A percentile compares a stretch with the other conserved stretches of the same genome.
Conservation (phyloP, 2,329 filamentous ascomycete genomes). For the Hypoxylon rubiginosum region DNA sequence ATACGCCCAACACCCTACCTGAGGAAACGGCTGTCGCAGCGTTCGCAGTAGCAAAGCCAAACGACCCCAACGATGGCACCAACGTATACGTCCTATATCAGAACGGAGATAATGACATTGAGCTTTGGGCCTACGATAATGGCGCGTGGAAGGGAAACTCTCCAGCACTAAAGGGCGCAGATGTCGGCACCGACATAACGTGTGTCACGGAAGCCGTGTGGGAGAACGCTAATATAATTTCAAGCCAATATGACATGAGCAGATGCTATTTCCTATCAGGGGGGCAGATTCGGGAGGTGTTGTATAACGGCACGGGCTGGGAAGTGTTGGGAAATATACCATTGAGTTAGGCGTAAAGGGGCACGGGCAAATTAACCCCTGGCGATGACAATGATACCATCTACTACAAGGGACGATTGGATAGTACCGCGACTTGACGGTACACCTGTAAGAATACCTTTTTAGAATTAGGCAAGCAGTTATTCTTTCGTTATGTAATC, state of each 20-base stretch:
- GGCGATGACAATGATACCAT: neutral
- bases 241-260: constrained; percentile 22
- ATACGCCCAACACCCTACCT: constrained; percentile 1
- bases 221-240: neutral
- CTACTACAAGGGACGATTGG: neutral
- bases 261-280: constrained; percentile 27
- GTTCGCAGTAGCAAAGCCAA: constrained; percentile 13
- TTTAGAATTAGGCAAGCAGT: neutral
- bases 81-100: constrained; percentile 17
- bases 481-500: neutral
- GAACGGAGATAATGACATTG: constrained; percentile 13
- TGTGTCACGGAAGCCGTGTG: constrained; percentile 18
- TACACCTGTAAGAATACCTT: neutral
- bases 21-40: constrained; percentile 5
- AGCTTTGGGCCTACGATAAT: constrained; percentile 5
- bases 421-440: neutral
- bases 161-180: constrained; percentile 4
- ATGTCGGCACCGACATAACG: constrained; percentile 12
- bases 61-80: constrained; percentile 8
- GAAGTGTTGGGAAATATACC: constrained; percentile 20
- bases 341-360: neutral
- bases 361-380: neutral
- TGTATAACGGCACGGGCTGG: constrained; percentile 21
- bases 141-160: constrained; percentile 2
- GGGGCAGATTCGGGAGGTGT: constrained; percentile 19